Conservation (phyloP, 345 rosid species). For the Ailanthus altissimus region DNA sequence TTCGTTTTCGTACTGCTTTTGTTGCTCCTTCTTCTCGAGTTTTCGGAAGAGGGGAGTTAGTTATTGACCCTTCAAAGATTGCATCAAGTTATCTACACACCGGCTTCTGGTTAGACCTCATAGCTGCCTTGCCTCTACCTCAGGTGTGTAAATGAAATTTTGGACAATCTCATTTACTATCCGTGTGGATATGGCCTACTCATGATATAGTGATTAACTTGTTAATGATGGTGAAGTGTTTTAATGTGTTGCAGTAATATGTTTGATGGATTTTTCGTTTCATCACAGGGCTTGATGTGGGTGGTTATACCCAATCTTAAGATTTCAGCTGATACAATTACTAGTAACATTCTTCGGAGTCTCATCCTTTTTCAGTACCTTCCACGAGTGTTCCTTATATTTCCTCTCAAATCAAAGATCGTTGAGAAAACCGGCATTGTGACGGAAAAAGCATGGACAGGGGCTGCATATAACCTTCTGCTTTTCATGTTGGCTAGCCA, state of each 20-base stretch:
- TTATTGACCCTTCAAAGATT: conserved; percentile 21
- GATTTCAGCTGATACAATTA: conserved; percentile 15
- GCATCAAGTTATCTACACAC: conserved; percentile 9
- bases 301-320: conserved; percentile 26
- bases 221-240: too few relatives aligned
- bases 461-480: conserved; percentile 41
- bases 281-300: conserved; percentile 34
- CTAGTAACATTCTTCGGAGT: conserved; percentile 21
- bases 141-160: conserved; percentile 6
- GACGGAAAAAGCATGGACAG: conserved; percentile 44
- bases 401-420: conserved; percentile 33
- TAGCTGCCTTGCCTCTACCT: conserved; percentile 23
- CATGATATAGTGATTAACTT: not conserved
- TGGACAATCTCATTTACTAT: not conserved
- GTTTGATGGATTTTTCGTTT: not conserved
- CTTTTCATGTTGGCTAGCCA: conserved; percentile 42
- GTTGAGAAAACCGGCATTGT: conserved; percentile 33
- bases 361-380: conserved; percentile 34
- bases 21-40: conserved; percentile 24
- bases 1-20: conserved; percentile 20
- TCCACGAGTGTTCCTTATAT: conserved; percentile 31
- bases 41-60: too few relatives aligned
- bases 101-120: conserved; percentile 18
- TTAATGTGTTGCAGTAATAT: not conserved
- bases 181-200: too few relatives aligned